These are phyloP conservation scores for Metschnikowia koreensis DNA, from an alignment of 805 yeast genomes.

Conservation along the genomic window DNA sequence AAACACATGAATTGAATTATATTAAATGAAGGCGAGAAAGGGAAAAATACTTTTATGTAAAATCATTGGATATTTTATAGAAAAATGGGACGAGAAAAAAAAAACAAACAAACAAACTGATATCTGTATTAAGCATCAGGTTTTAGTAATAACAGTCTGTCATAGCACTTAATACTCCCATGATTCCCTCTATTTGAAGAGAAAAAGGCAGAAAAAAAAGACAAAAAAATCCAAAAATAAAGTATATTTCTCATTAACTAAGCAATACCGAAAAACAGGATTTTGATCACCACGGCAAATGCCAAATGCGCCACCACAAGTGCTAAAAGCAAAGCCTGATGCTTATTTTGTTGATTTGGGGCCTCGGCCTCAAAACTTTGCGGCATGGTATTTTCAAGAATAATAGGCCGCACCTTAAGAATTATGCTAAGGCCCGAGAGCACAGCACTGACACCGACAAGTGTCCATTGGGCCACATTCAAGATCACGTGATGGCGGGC, in stretches of 20 bases:
- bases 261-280: slow-evolving; percentile 49
- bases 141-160: too few relatives aligned
- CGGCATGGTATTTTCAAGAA: slow-evolving; percentile 33
- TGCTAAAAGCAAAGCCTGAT: slow-evolving; percentile 33
- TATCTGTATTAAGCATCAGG: too few relatives aligned
- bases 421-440: slow-evolving; percentile 58
- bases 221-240: too few relatives aligned
- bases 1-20: too few relatives aligned
- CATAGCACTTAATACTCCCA: too few relatives aligned
- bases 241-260: neutral
- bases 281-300: slow-evolving; percentile 63
- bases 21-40: too few relatives aligned
- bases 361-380: slow-evolving; percentile 32
- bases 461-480: slow-evolving; percentile 59
- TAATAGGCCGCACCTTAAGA: slow-evolving; percentile 43
- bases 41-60: too few relatives aligned
- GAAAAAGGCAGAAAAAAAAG: too few relatives aligned
- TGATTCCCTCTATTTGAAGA: too few relatives aligned
- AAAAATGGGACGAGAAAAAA: too few relatives aligned
- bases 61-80: too few relatives aligned
- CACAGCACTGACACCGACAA: slow-evolving; percentile 58
- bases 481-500: slow-evolving; percentile 31
- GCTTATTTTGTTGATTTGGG: slow-evolving; percentile 23
- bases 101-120: too few relatives aligned
- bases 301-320: slow-evolving; percentile 52